These are phyloP conservation scores for Cyamopsis tetragonoloba DNA, from an alignment of 306 rosid genomes.

Conservation along the genomic window DNA sequence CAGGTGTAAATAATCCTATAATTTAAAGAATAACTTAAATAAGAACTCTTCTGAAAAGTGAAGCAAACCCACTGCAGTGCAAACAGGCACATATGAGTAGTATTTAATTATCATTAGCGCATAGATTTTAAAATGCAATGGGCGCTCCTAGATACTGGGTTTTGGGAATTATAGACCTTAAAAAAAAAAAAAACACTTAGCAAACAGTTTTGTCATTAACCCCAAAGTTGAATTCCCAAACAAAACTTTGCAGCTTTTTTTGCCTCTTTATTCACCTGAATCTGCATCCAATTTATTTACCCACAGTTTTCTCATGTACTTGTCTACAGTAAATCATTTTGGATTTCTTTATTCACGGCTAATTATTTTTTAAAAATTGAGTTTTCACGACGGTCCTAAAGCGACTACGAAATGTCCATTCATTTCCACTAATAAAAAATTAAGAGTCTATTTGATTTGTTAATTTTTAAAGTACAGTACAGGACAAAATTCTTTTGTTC, in stretches of 20 bases:
- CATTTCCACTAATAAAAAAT: no score
- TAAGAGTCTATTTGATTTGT: no score
- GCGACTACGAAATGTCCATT: no score
- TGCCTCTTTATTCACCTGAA: background rate
- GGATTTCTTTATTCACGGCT: no score
- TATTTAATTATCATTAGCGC: background rate
- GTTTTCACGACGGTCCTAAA: no score
- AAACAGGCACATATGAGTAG: background rate
- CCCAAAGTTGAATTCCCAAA: background rate
- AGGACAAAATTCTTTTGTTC: no score
- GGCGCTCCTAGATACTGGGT: conserved; percentile 5
- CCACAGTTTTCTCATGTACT: background rate
- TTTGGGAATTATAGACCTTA: background rate
- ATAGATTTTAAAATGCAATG: conserved; percentile 24
- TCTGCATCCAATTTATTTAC: background rate
- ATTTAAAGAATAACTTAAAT: no score
- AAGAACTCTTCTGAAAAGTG: background rate
- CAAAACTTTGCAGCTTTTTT: background rate
- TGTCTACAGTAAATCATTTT: no score
- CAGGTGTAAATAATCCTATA: no score
- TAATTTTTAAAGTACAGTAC: no score
- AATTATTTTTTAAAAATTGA: no score
- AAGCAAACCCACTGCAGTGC: background rate
- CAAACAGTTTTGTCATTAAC: conserved; percentile 17
- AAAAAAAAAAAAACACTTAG: background rate